A percentile compares a stretch with the other conserved stretches of the same genome.
phyloP scores from a whole-genome alignment of 2,329 filamentous ascomycete species.

The Hortaea werneckii region DNA sequence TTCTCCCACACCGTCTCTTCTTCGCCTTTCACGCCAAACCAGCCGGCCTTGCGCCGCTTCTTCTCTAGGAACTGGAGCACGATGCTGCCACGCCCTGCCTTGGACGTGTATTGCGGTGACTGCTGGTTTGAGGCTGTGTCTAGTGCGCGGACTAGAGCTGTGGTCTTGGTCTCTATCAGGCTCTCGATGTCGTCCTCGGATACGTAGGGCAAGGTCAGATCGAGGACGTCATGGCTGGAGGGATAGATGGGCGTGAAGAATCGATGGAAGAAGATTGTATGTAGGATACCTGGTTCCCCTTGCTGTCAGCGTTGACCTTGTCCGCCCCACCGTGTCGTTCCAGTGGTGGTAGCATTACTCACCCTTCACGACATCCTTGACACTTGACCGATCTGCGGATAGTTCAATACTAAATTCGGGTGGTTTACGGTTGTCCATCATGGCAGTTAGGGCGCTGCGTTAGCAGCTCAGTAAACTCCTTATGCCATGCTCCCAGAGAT shows the following conservation, averaged over 20 bases:
- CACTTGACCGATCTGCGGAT: slow-evolving; percentile 79
- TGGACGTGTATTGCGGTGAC: slow-evolving; percentile 9
- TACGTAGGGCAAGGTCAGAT: slow-evolving; percentile 80
- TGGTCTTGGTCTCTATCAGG: slow-evolving; percentile 80
- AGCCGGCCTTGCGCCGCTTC: slow-evolving; percentile 69
- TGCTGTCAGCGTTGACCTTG: not conserved
- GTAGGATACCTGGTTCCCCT: slow-evolving; percentile 65
- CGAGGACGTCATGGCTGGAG: slow-evolving; percentile 76
- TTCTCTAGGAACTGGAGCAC: slow-evolving; percentile 93
- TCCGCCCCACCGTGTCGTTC: not conserved
- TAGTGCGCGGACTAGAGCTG: slow-evolving; percentile 65
- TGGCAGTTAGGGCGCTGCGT: not conserved
- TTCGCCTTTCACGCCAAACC: slow-evolving; percentile 63
- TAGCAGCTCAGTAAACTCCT: no score
- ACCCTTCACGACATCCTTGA: slow-evolving; percentile 88
- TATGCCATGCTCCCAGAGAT: no score
- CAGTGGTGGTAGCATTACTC: not conserved
- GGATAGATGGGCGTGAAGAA: slow-evolving; percentile 85
- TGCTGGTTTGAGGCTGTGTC: slow-evolving; percentile 35
- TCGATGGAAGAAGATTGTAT: slow-evolving; percentile 98
- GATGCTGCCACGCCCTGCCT: slow-evolving; percentile 56
- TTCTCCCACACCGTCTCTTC: slow-evolving; percentile 96
- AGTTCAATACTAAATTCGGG: slow-evolving; percentile 91
- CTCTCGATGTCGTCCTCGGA: slow-evolving; percentile 86
- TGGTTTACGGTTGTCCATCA: slow-evolving; percentile 56